These are phyloP conservation scores for Cercospora janseana DNA, from an alignment of 2,329 filamentous ascomycete genomes.

Conservation along the genomic window DNA sequence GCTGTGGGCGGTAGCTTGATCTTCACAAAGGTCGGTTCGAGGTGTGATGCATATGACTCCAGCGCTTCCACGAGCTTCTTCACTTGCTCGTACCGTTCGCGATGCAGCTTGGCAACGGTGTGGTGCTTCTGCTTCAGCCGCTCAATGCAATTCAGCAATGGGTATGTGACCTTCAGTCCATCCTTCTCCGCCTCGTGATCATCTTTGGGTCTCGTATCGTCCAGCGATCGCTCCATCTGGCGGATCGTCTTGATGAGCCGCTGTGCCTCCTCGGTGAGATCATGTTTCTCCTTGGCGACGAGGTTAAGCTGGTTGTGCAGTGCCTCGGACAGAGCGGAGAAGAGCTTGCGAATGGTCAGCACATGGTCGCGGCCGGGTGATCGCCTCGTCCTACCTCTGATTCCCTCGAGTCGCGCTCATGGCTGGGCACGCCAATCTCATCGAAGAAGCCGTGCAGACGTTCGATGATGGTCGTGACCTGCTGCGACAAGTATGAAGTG, in stretches of 20 bases:
- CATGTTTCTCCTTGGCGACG: constrained; percentile 85
- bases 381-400: constrained; percentile 67
- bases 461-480: constrained; percentile 90
- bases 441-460: constrained; percentile 95
- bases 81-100: constrained; percentile 91
- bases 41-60: constrained; percentile 92
- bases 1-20: constrained; percentile 81
- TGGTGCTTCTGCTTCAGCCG: constrained; percentile 80
- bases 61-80: constrained; percentile 93
- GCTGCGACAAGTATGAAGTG: constrained; percentile 86
- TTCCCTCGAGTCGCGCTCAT: constrained; percentile 88
- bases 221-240: constrained; percentile 89
- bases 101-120: constrained; percentile 76
- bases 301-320: constrained; percentile 83
- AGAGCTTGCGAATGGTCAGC: constrained; percentile 61
- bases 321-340: constrained; percentile 85
- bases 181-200: constrained; percentile 65
- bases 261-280: constrained; percentile 85
- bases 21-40: constrained; percentile 83
- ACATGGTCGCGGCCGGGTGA: constrained; percentile 11
- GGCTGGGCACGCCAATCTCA: constrained; percentile 90
- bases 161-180: constrained; percentile 75
- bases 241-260: constrained; percentile 79
- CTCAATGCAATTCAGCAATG: constrained; percentile 75
- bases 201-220: constrained; percentile 66